These are phyloP conservation scores for Carex arenaria DNA, from an alignment of 202 grass and related monocot species.

Conservation along the genomic window DNA sequence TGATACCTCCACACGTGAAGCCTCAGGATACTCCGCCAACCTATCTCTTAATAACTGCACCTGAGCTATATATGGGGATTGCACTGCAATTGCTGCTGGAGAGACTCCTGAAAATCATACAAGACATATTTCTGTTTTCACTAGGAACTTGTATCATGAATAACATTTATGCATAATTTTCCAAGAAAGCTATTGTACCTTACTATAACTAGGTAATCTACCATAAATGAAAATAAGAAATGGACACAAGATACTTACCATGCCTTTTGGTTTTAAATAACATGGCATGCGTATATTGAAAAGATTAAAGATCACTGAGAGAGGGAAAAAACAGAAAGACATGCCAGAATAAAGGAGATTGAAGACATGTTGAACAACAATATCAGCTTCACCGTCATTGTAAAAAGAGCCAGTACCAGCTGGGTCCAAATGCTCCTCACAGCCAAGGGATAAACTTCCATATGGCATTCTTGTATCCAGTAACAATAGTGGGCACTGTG, in stretches of 20 bases:
- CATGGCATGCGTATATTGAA: background rate
- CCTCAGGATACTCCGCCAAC: conserved; percentile 56
- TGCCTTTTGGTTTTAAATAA: background rate
- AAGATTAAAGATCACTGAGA: background rate
- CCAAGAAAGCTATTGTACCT: background rate
- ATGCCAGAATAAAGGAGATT: conserved; percentile 84
- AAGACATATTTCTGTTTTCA: background rate
- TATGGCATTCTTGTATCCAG: conserved; percentile 89
- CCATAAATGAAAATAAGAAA: background rate
- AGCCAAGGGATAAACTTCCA: conserved; percentile 55
- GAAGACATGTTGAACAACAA: conserved; percentile 85
- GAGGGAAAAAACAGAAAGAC: conserved; percentile 24
- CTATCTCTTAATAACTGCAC: conserved; percentile 81
- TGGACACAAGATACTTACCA: background rate
- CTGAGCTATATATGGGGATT: conserved; percentile 96
- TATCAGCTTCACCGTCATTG: conserved; percentile 95
- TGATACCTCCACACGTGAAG: conserved; percentile 76
- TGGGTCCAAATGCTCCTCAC: conserved; percentile 82
- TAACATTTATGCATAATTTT: background rate
- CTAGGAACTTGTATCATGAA: background rate
- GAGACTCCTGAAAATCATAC: conserved; percentile 53
- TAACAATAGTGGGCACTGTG: conserved; percentile 72
- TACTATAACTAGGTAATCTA: background rate
- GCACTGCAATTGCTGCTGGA: conserved; percentile 63
- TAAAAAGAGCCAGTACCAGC: conserved; percentile 92